Percentiles rank a stretch among this genome's conserved stretches.
These are phyloP conservation scores for Tillandsia fasciculata DNA, from an alignment of 176 grass and related monocot species.

Conservation along the genomic window DNA sequence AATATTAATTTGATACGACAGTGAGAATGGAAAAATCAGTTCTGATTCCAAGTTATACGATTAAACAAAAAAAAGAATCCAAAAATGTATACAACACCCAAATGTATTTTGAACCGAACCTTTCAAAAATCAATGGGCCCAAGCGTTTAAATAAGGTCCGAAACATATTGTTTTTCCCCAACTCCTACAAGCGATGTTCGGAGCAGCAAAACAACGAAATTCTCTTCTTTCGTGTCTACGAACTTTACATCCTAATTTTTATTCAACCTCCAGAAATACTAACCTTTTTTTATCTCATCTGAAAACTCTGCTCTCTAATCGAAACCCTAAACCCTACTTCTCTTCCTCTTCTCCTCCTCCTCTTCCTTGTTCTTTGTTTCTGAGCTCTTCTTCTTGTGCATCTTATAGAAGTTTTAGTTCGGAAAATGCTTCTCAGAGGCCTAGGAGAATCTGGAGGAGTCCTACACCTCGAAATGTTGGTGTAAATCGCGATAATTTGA, in stretches of 20 bases:
- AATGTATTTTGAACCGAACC: too few species aligned
- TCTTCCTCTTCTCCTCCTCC: background rate
- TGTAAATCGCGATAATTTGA: background rate
- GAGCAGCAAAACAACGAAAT: background rate
- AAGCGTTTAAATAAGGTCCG: too few species aligned
- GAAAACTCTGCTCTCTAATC: background rate
- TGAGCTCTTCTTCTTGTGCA: background rate
- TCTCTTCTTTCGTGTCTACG: background rate
- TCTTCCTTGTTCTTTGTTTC: background rate
- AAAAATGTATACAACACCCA: too few species aligned
- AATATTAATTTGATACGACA: too few species aligned
- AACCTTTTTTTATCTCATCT: background rate
- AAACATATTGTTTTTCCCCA: too few species aligned
- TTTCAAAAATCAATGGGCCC: too few species aligned
- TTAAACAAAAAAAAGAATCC: too few species aligned
- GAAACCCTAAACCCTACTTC: background rate
- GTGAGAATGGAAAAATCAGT: too few species aligned
- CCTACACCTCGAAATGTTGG: background rate
- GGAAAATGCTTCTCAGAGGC: background rate
- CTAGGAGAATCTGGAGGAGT: background rate
- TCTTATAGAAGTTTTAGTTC: constrained; percentile 19
- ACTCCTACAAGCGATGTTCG: background rate
- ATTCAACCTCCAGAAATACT: background rate
- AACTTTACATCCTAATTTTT: constrained; percentile 8
- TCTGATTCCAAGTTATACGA: too few species aligned